Evolutionary conservation across 2,329 filamentous ascomycete genomes (phyloP), one percentile per base, ranked within the genome.

Genomic region (Cladobotryum protrusum): DNA sequence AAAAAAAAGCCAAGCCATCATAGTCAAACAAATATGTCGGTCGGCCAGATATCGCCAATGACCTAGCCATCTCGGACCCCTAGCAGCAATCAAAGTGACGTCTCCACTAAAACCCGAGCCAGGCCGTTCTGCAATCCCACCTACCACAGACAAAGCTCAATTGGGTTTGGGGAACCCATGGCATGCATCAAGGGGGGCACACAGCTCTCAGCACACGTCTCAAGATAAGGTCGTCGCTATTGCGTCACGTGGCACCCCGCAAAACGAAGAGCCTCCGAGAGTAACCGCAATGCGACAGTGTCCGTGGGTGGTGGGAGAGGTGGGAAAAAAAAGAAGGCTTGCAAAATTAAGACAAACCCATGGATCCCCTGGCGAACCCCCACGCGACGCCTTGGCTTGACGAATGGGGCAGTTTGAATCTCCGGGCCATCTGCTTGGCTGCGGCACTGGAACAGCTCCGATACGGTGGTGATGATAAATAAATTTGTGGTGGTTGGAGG

Each of bases 171-270:
- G 42, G 35, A 18, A 36, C 44, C 29, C 39, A 20, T 47, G 47
- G 47, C 33, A 44, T 36, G 24, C 41, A n/a, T 29, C 18, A 20
- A 18, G 40, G 40, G 19, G 45, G 8, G 24, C 24, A 13, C 29
- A n/a, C n/a, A n/a, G n/a, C n/a, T n/a, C n/a, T n/a, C n/a, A n/a
- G n/a, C n/a, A 24, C 24, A 29, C 24, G 24, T 5, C 24, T 29
- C 24, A 29, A 43, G 41, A 48, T 43, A 48, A 43, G 40, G 36
- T 37, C n/a, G 14, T 29, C 34, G 33, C 39, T 46, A 29, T 41
- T 34, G 43, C 45, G 52, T 60, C 59, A 58, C 59, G 59, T 59
- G 58, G 58, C 45, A 34, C 47, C 50, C 54, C 53, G 45, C 51
- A 36, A n/a, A 37, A 39, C 29, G 40, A 50, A 43, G 46, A 15